A percentile compares a stretch with the other conserved stretches of the same genome.
phyloP scores from a whole-genome alignment of 352 stramenopile genomes.

The Globisporangium cystogenes region DNA sequence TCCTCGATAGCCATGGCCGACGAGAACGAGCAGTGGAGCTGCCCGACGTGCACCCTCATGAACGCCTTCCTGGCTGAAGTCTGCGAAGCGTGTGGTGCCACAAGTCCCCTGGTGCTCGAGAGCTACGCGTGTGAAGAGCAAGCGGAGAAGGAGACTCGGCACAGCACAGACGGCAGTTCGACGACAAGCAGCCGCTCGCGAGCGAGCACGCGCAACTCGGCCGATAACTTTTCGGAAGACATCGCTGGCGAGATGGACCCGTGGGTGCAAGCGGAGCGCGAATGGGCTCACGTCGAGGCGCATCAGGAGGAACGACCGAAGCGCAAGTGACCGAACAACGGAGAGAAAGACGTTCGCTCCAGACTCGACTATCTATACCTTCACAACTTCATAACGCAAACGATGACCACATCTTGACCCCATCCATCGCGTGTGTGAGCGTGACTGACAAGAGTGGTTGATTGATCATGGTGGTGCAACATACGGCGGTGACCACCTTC shows the following conservation, averaged over 20 bases:
- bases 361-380: too few species aligned
- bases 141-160: too few species aligned
- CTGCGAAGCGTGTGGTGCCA: conserved; percentile 60
- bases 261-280: conserved; percentile 59
- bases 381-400: too few species aligned
- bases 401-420: too few species aligned
- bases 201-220: conserved; percentile 31
- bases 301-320: conserved; percentile 26
- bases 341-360: too few species aligned
- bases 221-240: conserved; percentile 22
- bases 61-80: conserved; percentile 51
- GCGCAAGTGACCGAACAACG: background rate
- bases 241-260: conserved; percentile 38
- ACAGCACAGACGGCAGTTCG: background rate
- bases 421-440: too few species aligned
- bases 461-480: too few species aligned
- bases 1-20: conserved; percentile 25
- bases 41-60: conserved; percentile 45
- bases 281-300: conserved; percentile 63
- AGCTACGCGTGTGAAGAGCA: conserved; percentile 48
- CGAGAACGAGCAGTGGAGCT: conserved; percentile 39
- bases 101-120: conserved; percentile 58
- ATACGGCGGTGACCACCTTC: too few species aligned
- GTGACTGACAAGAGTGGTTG: too few species aligned
- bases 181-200: conserved; percentile 15